Evolutionary conservation across 192 early-diverging fungal species (phyloP), one percentile per base, ranked within the genome.

Genomic region (Glomus cerebriforme): DNA sequence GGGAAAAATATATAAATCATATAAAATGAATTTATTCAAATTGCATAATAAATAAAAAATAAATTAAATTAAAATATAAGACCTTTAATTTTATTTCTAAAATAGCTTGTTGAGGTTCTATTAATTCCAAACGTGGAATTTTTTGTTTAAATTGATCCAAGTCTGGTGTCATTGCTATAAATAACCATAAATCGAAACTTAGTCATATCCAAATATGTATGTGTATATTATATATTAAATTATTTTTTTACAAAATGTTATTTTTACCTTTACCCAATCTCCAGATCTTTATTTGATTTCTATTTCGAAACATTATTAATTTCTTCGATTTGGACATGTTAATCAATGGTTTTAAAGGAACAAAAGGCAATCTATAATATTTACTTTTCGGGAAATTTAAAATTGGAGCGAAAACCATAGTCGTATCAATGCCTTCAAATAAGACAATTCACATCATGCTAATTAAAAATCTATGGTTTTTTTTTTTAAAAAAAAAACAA

Each of bases 341-440:
- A 29, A 81, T 86, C 69, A 86, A 78, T 78, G 85, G 86, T 62
- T 88, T 83, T 19, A 90, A 90, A 66, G 92, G 87, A 73, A 93
- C 89, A 78, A 86, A 88, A 27, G 92, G 90, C 69, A 93, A 79
- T 29, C 90, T 86, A 68, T 87, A 85, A 32, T 89, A 90, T 79
- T 87, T 88, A 29, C 82, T 84, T 70, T 90, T 86, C 2, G 91
- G 90, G 78, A 93, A 94, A 37, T 85, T 81, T 1, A 82, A 79
- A 71, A 90, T 84, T 35, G 86, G 81, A 67, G 88, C 89, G 4
- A 88, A 85, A n/a, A 92, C 86, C 59, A 93, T 83, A 60, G 91
- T 88, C n/a, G 91, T 88, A 84, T 95, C 92, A 8, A 92, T 88
- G 77, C 96, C 96, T 63, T 93, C 92, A 31, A 92, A 90, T 29